Evolutionary conservation across 108 stramenopile genomes (phyloP).

Genomic region (Cyclotella atomus): DNA sequence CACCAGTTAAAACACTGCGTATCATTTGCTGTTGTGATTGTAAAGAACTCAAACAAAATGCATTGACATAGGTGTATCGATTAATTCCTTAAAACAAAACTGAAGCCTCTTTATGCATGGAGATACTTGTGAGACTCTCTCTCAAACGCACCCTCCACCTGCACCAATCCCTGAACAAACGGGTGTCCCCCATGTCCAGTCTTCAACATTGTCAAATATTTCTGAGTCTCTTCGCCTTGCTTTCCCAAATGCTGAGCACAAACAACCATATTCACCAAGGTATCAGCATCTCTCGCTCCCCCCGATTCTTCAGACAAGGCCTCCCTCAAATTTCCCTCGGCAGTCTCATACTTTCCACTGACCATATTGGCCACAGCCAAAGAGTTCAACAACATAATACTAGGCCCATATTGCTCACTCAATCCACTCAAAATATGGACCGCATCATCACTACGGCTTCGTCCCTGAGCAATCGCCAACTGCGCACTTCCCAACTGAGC

Average conservation of each 20-base stretch:
- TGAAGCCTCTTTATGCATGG: conserved; percentile 1
- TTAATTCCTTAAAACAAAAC: no score
- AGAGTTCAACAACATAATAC: conserved; percentile 87
- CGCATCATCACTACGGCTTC: conserved; percentile 84
- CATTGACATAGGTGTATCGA: no score
- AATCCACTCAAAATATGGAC: conserved; percentile 86
- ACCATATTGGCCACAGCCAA: conserved; percentile 91
- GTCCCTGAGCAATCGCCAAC: conserved; percentile 83
- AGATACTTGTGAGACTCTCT: conserved; percentile 86
- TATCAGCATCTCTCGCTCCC: conserved; percentile 76
- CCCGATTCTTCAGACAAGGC: conserved; percentile 65
- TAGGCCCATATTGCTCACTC: conserved; percentile 95
- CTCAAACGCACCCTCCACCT: conserved; percentile 84
- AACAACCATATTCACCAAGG: conserved; percentile 91
- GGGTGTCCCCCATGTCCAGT: conserved; percentile 65
- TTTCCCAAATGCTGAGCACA: conserved; percentile 85
- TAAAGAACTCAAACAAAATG: no score
- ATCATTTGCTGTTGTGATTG: no score
- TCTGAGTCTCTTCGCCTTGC: conserved; percentile 47
- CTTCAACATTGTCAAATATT: conserved; percentile 60
- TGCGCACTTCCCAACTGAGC: conserved; percentile 90
- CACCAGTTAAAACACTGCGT: no score
- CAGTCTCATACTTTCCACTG: conserved; percentile 83
- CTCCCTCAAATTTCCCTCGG: conserved; percentile 82
- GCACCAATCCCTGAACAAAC: conserved; percentile 68